A percentile compares a stretch with the other conserved stretches of the same genome.
Evolutionary conservation across 495 filamentous ascomycete species (phyloP).

Genomic region (Gamarada debralockiae): DNA sequence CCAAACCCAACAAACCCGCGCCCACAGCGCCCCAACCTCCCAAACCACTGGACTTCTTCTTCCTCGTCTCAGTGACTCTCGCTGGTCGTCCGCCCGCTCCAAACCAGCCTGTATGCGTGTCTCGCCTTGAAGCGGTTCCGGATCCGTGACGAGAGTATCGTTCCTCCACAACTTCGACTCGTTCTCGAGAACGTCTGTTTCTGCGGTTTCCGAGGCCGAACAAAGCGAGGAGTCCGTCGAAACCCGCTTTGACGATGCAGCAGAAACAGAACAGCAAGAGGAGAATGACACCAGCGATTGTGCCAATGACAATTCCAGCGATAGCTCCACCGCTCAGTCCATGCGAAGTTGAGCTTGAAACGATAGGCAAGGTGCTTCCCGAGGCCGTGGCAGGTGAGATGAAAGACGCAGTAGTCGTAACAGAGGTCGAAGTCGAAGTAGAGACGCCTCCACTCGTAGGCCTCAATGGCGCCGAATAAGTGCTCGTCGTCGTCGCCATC

Average conservation of each 20-base stretch:
- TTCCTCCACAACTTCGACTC: slow-evolving; percentile 58
- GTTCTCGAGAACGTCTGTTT: slow-evolving; percentile 15
- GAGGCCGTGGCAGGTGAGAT: slow-evolving; percentile 15
- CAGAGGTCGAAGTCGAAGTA: slow-evolving; percentile 28
- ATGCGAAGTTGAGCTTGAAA: slow-evolving; percentile 20
- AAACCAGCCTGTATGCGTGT: slow-evolving; percentile 65
- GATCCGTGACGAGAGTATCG: slow-evolving; percentile 53
- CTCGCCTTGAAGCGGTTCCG: slow-evolving; percentile 29
- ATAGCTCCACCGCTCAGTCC: slow-evolving; percentile 80
- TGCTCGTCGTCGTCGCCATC: background rate
- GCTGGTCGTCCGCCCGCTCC: slow-evolving; percentile 43
- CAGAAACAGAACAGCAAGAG: slow-evolving; percentile 72
- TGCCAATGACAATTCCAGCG: slow-evolving; percentile 91
- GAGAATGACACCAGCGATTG: slow-evolving; percentile 69
- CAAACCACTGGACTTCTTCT: slow-evolving; percentile 47
- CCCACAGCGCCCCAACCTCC: slow-evolving; percentile 58
- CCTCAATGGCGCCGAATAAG: slow-evolving; percentile 58
- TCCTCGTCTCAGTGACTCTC: slow-evolving; percentile 41
- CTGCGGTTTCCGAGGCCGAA: slow-evolving; percentile 53
- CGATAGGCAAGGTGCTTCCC: slow-evolving; percentile 26
- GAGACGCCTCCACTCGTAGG: slow-evolving; percentile 54
- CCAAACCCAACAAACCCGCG: slow-evolving; percentile 61
- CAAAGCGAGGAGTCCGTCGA: slow-evolving; percentile 60
- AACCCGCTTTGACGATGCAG: slow-evolving; percentile 63
- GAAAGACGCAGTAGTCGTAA: slow-evolving; percentile 23